phyloP scores from a whole-genome alignment of 306 rosid species.

The Vachellia pachyceras region DNA sequence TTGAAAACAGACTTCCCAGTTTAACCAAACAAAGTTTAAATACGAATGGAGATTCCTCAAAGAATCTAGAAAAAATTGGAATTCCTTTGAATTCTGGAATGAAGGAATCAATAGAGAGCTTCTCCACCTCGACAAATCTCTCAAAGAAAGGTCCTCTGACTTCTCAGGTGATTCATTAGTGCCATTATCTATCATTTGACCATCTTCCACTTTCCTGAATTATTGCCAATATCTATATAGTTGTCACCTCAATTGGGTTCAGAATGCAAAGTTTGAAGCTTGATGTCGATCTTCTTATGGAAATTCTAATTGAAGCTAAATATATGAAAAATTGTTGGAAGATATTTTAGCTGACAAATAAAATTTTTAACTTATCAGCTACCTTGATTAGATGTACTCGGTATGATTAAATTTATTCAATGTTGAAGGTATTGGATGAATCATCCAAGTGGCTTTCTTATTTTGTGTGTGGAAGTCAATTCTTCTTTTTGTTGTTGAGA shows the following conservation, averaged over 20 bases:
- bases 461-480: slow-evolving; percentile 9
- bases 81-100: slow-evolving; percentile 33
- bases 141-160: slow-evolving; percentile 42
- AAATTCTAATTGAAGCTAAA: background rate
- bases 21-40: slow-evolving; percentile 44
- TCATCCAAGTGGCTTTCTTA: slow-evolving; percentile 17
- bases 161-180: slow-evolving; percentile 62
- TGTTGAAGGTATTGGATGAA: slow-evolving; percentile 19
- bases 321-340: slow-evolving; percentile 19
- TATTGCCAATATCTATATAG: slow-evolving; percentile 1
- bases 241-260: slow-evolving; percentile 20
- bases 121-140: slow-evolving; percentile 43
- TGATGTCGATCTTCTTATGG: slow-evolving; percentile 9
- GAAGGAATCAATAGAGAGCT: slow-evolving; percentile 48
- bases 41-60: slow-evolving; percentile 39
- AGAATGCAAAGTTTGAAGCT: slow-evolving; percentile 13
- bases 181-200: slow-evolving; percentile 28
- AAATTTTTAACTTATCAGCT: background rate
- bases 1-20: slow-evolving; percentile 39
- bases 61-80: slow-evolving; percentile 45
- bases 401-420: slow-evolving; percentile 12
- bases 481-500: slow-evolving; percentile 10
- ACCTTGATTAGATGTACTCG: slow-evolving; percentile 17
- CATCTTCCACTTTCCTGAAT: slow-evolving; percentile 13
- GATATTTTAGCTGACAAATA: slow-evolving; percentile 23